phyloP scores from a whole-genome alignment of 768 basidiomycete genomes.

The Pulveroboletus sp. region DNA sequence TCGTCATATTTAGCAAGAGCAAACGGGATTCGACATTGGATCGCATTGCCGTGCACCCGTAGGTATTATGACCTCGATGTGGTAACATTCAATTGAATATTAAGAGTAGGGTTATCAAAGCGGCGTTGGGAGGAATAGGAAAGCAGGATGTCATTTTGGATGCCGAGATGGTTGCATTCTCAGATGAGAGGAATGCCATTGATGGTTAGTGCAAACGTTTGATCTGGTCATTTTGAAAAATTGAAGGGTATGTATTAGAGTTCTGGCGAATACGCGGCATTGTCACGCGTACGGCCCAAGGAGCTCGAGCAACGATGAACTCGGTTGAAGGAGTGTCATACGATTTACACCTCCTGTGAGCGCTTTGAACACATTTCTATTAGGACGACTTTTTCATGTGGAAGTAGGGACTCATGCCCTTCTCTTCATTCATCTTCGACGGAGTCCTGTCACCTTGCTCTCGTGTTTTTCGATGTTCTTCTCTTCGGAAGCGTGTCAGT shows the following conservation, averaged over 20 bases:
- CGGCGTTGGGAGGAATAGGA: constrained; percentile 46
- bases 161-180: constrained; percentile 88
- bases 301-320: constrained; percentile 38
- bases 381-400: constrained; percentile 1
- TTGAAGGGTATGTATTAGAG: constrained; percentile 39
- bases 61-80: constrained; percentile 5
- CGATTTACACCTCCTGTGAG: constrained; percentile 21
- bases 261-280: constrained; percentile 71
- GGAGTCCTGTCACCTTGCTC: constrained; percentile 55
- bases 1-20: constrained; percentile 87
- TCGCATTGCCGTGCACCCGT: constrained; percentile 58
- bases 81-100: background rate
- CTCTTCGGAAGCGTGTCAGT: constrained; percentile 59
- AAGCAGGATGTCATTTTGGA: constrained; percentile 55
- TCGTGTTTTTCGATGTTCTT: constrained; percentile 87
- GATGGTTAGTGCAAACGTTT: constrained; percentile 52
- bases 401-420: constrained; percentile 33
- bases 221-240: background rate
- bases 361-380: constrained; percentile 1
- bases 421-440: constrained; percentile 39
- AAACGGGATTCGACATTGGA: constrained; percentile 78
- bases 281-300: constrained; percentile 52
- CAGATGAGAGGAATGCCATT: constrained; percentile 49
- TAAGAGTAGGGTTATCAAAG: constrained; percentile 48
- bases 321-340: constrained; percentile 15